phyloP scores from a whole-genome alignment of 73 alveolate genomes.

The Paramecium octaurelia region DNA sequence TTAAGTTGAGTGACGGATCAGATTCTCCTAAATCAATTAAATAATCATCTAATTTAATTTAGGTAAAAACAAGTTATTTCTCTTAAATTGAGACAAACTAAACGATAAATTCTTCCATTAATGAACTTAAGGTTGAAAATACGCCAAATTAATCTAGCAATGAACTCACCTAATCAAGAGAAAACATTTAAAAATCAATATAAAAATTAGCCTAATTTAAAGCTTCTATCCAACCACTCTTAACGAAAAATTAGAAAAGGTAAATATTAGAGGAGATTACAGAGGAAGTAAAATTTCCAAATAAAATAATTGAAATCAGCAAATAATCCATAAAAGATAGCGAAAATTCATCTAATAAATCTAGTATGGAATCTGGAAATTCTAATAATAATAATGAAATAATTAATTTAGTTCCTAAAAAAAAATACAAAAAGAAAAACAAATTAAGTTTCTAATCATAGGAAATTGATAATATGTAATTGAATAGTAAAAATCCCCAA shows the following conservation, averaged over 20 bases:
- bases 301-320: neutral
- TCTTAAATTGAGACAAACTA: neutral
- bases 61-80: neutral
- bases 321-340: neutral
- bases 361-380: neutral
- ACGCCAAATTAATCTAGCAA: neutral
- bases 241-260: neutral
- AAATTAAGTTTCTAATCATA: neutral
- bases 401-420: neutral
- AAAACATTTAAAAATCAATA: neutral
- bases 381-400: neutral
- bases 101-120: neutral
- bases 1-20: constrained; percentile 33
- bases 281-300: neutral
- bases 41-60: neutral
- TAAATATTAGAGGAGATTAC: neutral
- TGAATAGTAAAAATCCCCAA: neutral
- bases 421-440: neutral
- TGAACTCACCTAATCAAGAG: neutral
- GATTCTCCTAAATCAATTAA: constrained; percentile 9
- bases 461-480: neutral
- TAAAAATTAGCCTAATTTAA: neutral
- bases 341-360: neutral
- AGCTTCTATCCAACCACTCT: neutral
- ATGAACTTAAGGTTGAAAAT: neutral